Evolutionary conservation across 73 alveolate species (phyloP), one percentile per base, ranked within the genome.

Genomic region (Loxodes magnus): DNA sequence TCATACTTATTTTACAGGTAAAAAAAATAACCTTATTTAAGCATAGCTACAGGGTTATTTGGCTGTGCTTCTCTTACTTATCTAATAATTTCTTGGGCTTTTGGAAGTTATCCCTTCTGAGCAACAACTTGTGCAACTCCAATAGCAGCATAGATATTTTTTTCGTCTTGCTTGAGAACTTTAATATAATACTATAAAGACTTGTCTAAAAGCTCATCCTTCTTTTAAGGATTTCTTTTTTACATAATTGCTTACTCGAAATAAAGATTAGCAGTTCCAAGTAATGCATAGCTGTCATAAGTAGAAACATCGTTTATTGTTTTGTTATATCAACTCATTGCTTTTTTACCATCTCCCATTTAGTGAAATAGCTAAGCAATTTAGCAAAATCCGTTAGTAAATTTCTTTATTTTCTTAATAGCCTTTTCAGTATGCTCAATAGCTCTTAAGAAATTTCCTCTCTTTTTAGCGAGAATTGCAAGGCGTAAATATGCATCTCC

Each of bases 401-500:
- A 67, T 19, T 73, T 36, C 56, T 31, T 44, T 12, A 56, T 66
- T 5, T 25, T 15, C 5, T 36, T 50, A 25, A 51, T 56, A n/a
- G 77, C 87, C 0, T 16, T 15, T 5, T 69, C 77, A 3, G 66
- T 24, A 33, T 65, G 57, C 19, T 67, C 87, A 0, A 67, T 48
- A 14, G 87, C 79, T 24, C 62, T 28, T 12, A 36, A 34, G 22
- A 23, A 28, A 36, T 68, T 62, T 5, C 74, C 74, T 44, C 69
- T 54, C 36, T 66, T 36, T 39, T 56, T 56, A 6, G 71, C 71
- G 7, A 73, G 35, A 43, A 66, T 51, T 26, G 64, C 79, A 5
- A 66, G 77, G 54, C 87, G 64, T 22, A 73, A 17, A 35, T 61
- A 66, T 5, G 87, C 87, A 41, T 73, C 87, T 5, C 51, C 48